Evolutionary conservation across 2,329 filamentous ascomycete species (phyloP), one percentile per base, ranked within the genome.

Genomic region (Fusarium udum): DNA sequence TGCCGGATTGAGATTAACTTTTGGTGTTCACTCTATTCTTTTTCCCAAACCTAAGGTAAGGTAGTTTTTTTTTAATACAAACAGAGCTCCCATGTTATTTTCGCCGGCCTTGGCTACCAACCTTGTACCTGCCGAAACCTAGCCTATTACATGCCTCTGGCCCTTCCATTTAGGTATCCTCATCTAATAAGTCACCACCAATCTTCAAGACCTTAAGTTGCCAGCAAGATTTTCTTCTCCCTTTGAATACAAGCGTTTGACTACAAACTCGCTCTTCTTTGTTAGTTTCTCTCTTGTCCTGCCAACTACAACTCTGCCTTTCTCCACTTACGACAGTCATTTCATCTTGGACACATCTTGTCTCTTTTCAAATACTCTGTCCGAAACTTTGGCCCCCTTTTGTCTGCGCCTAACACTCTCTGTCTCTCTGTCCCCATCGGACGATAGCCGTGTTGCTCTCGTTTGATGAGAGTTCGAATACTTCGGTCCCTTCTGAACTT

Each of bases 81-180:
- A 28, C 52, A 46, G 49, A 51, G 22, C 37, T 37, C 57, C 67
- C 52, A 65, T 66, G 61, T 61, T 42, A 45, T 18, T 52, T 61
- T 22, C 36, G 37, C 24, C 43, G 48, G 66, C 34, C 55, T 67
- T 67, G 62, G 62, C 57, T 45, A 53, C 34, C 51, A 61, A 62
- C 45, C 57, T 57, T 56, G 48, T 56, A 58, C 59, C 42, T 49
- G 59, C 45, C 61, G 48, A 32, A 39, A 52, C 58, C 66, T 48
- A 48, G 43, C 55, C 31, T 32, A 39, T 53, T 28, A 60, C 67
- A 68, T 69, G 60, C 37, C 60, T 74, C 58, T 67, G 60, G 49
- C 60, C 72, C 64, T 72, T 75, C 71, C 72, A 69, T 67, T 66
- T 72, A 51, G 63, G 64, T 36, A 49, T 59, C 48, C 57, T 66